Conservation (phyloP, 2,329 filamentous ascomycete genomes). For the Fusarium sp. region DNA sequence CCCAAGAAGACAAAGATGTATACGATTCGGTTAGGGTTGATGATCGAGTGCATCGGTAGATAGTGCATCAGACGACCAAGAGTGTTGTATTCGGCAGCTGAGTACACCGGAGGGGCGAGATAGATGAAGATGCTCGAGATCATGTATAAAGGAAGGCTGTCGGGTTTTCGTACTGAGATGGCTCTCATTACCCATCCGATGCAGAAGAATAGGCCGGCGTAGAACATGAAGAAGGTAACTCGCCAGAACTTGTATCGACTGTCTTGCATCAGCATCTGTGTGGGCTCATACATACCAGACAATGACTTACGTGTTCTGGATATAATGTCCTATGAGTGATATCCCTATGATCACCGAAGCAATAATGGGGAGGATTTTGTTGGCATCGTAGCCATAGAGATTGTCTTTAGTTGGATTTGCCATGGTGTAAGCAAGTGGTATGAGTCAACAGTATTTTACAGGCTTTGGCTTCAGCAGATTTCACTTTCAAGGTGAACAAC, state of each 20-base stretch:
- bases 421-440: background rate
- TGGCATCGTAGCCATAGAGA: conserved; percentile 38
- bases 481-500: background rate
- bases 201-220: conserved; percentile 34
- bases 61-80: conserved; percentile 40
- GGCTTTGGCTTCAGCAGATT: background rate
- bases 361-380: conserved; percentile 33
- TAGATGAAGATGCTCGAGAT: conserved; percentile 40
- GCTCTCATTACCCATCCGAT: conserved; percentile 34
- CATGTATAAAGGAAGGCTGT: conserved; percentile 36
- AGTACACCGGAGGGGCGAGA: conserved; percentile 36
- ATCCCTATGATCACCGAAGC: conserved; percentile 29
- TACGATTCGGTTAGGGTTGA: conserved; percentile 40
- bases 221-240: conserved; percentile 42
- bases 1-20: conserved; percentile 41
- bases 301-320: conserved; percentile 28
- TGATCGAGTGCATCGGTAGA: conserved; percentile 37
- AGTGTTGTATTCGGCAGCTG: conserved; percentile 40
- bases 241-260: conserved; percentile 39
- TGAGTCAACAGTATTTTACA: background rate
- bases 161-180: conserved; percentile 29
- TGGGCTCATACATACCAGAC: rapidly evolving
- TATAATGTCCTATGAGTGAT: conserved; percentile 22
- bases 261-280: background rate
- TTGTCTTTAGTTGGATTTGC: conserved; percentile 31